phyloP scores from a whole-genome alignment of 345 rosid species.

The Moringa oleifera region DNA sequence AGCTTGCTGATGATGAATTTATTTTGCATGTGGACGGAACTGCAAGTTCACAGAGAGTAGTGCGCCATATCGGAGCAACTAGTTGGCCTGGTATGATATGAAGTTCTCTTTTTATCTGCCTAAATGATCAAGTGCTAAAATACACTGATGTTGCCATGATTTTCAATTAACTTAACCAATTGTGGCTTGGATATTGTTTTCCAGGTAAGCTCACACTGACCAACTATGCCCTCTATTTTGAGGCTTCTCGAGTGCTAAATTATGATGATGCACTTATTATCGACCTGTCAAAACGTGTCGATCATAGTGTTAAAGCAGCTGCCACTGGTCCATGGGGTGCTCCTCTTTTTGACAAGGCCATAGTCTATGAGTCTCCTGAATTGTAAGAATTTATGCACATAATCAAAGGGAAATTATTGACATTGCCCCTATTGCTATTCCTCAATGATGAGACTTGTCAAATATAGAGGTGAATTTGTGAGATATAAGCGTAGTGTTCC shows the following conservation, averaged over 20 bases:
- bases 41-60: conserved; percentile 68
- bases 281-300: conserved; percentile 54
- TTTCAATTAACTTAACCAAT: background rate
- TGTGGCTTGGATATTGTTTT: conserved; percentile 8
- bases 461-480: background rate
- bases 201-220: conserved; percentile 88
- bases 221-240: conserved; percentile 87
- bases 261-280: conserved; percentile 85
- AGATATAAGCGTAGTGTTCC: too few species aligned
- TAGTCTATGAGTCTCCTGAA: conserved; percentile 62
- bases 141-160: background rate
- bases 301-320: conserved; percentile 46
- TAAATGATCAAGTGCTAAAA: background rate
- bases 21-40: conserved; percentile 93
- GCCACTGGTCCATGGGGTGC: conserved; percentile 99
- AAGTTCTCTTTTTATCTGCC: background rate
- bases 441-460: background rate
- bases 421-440: background rate
- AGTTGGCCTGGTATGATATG: conserved; percentile 78
- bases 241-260: conserved; percentile 66
- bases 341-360: conserved; percentile 92
- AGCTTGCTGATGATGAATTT: conserved; percentile 76
- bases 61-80: conserved; percentile 75
- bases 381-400: conserved; percentile 42
- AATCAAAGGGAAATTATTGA: background rate